Base-by-base conservation (phyloP, 2,329 filamentous ascomycete species). In the Meredithiella fracta region DNA sequence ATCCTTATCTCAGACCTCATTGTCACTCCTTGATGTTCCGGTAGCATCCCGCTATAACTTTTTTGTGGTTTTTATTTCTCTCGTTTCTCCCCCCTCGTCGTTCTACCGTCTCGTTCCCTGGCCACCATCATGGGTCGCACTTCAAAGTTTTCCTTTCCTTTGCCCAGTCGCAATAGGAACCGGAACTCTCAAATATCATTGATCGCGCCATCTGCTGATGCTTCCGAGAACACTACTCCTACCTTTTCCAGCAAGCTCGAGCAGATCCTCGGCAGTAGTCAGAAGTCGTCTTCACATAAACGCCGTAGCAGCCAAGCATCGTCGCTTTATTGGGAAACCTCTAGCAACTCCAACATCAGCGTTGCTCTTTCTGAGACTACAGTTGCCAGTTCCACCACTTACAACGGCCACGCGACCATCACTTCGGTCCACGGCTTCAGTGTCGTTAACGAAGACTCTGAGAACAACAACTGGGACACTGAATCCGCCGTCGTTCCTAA, bases 91-190 rank as follows among this genome's bases (percentile, higher is more conserved):
- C 23, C 47, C 49, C 49, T 29, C 26, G 40, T 44, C 40, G 15
- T 8, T 51, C 17, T 51, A 44, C 40, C 40, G 20, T n/a, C 40
- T 20, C 22, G 22, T 26, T 20, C 17, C 38, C 38, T 20, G 11
- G 38, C 29, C 47, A 37, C 51, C 50, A 56, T 26, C 40, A 58
- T 58, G 57, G 57, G 57, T 29, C 53, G 57, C 2, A 58, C 50
- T 25, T 58, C 57, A 55, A 58, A 58, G 57, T 58, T 58, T 53
- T 58, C 57, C 22, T 58, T 58, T 44, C 57, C 57, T 50, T 49
- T 58, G 40, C 57, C 57, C 20, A 53, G 40, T 53, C 57, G 57
- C 31, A 25, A 25, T 20, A 56, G 42, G 51, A 56, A 55, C 31
- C 54, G 57, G 34, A 55, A 53, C 42, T 58, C 53, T 49, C 57